Conservation (phyloP, 495 filamentous ascomycete species). For the Niebla homalea region DNA sequence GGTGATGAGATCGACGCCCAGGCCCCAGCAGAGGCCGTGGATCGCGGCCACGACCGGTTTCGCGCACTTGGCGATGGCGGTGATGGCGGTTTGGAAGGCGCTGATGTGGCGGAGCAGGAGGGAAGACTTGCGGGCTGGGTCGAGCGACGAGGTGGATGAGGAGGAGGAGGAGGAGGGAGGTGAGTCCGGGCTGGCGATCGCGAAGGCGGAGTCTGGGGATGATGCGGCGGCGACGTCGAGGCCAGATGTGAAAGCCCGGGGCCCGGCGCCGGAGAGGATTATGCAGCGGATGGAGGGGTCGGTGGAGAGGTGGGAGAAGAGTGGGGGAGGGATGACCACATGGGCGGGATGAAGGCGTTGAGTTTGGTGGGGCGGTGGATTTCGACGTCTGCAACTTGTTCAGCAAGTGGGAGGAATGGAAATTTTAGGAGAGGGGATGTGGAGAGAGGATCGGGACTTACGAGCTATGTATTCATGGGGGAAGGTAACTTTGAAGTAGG, state of each 20-base stretch:
- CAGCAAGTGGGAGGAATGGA: background rate
- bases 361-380: constrained; percentile 84
- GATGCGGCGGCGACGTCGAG: constrained; percentile 49
- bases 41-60: constrained; percentile 83
- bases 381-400: constrained; percentile 67
- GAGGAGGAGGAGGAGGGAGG: background rate
- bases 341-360: constrained; percentile 68
- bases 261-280: constrained; percentile 70
- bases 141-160: constrained; percentile 17
- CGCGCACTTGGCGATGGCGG: constrained; percentile 67
- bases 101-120: constrained; percentile 51
- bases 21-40: constrained; percentile 67
- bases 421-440: background rate
- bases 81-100: constrained; percentile 68
- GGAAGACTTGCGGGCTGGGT: constrained; percentile 55
- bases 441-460: too few relatives aligned
- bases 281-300: constrained; percentile 64
- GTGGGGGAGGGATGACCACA: constrained; percentile 73
- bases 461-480: background rate
- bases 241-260: constrained; percentile 70
- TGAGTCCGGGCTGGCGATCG: background rate
- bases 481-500: background rate
- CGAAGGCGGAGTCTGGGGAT: background rate
- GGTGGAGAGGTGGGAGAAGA: constrained; percentile 63
- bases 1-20: constrained; percentile 72